phyloP scores from a whole-genome alignment of 2,329 filamentous ascomycete species.

The Sphaerulina vaccinii region DNA sequence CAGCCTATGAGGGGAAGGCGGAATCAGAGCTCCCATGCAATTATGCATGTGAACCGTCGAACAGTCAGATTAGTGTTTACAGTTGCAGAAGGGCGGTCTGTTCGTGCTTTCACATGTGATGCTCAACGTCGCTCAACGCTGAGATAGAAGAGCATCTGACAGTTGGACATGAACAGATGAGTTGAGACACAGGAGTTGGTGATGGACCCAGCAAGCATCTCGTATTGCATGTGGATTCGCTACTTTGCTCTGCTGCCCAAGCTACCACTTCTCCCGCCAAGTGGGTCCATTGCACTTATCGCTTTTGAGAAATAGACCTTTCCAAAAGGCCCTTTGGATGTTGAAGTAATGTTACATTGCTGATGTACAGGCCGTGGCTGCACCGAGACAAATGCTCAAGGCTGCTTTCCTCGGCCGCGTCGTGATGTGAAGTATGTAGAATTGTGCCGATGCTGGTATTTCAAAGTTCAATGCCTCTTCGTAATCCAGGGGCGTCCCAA shows the following conservation, averaged over 20 bases:
- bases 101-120: slow-evolving; percentile 5
- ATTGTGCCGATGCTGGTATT: slow-evolving; percentile 29
- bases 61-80: slow-evolving; percentile 1
- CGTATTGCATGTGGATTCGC: slow-evolving; percentile 6
- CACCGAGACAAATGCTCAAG: slow-evolving; percentile 24
- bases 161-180: background rate
- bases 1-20: too few relatives aligned
- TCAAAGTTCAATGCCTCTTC: slow-evolving; percentile 11
- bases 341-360: slow-evolving; percentile 21
- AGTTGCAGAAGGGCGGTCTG: too few relatives aligned
- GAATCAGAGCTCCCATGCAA: background rate
- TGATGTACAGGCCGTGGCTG: slow-evolving; percentile 23
- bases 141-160: slow-evolving; percentile 3
- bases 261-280: slow-evolving; percentile 6
- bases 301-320: slow-evolving; percentile 12
- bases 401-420: slow-evolving; percentile 14
- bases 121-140: slow-evolving; percentile 1
- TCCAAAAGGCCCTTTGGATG: background rate
- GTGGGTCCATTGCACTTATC: slow-evolving; percentile 8
- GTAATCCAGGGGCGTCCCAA: background rate
- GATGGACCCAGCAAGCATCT: background rate
- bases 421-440: slow-evolving; percentile 21
- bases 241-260: slow-evolving; percentile 10
- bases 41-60: background rate
- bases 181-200: background rate